Evolutionary conservation across 2,329 filamentous ascomycete genomes (phyloP).

Genomic region (Coniochaeta ligniaria): DNA sequence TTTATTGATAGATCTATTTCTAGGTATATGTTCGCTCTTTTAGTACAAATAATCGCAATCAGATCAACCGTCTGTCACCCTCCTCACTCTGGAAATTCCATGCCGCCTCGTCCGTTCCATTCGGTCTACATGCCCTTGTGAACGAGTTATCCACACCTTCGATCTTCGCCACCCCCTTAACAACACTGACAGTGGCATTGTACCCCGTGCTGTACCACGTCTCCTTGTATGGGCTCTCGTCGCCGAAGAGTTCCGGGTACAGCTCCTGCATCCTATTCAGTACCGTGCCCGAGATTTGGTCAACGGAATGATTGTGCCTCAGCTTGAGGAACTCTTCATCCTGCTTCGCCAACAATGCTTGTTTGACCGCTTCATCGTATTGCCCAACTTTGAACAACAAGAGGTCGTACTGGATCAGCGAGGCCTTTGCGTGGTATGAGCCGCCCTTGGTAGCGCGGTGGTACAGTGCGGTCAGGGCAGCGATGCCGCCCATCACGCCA

Average conservation of each 20-base stretch:
- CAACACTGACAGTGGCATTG: not conserved
- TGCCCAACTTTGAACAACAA: slow-evolving; percentile 54
- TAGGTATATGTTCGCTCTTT: no score
- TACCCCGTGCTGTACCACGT: not conserved
- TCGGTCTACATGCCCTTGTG: not conserved
- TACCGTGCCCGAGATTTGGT: slow-evolving; percentile 55
- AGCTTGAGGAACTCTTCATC: slow-evolving; percentile 48
- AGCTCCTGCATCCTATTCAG: slow-evolving; percentile 44
- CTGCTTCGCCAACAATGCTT: slow-evolving; percentile 38
- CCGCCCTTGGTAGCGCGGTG: slow-evolving; percentile 56
- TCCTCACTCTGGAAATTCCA: not conserved
- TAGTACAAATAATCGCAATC: slow-evolving; percentile 15
- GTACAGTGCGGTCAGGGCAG: slow-evolving; percentile 57
- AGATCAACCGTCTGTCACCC: not conserved
- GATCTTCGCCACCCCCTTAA: not conserved
- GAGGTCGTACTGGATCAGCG: slow-evolving; percentile 62
- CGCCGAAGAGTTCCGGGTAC: slow-evolving; percentile 45
- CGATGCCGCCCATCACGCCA: slow-evolving; percentile 63
- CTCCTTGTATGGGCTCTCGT: slow-evolving; percentile 21
- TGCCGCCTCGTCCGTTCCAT: not conserved
- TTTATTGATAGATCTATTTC: no score
- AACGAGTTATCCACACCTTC: not conserved
- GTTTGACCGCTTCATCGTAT: slow-evolving; percentile 46
- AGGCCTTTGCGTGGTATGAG: slow-evolving; percentile 58
- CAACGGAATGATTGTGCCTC: slow-evolving; percentile 55